Evolutionary conservation across 1,284 basidiomycete genomes (phyloP), one percentile per base, ranked within the genome.

Genomic region (Sanghuangporus baumii): DNA sequence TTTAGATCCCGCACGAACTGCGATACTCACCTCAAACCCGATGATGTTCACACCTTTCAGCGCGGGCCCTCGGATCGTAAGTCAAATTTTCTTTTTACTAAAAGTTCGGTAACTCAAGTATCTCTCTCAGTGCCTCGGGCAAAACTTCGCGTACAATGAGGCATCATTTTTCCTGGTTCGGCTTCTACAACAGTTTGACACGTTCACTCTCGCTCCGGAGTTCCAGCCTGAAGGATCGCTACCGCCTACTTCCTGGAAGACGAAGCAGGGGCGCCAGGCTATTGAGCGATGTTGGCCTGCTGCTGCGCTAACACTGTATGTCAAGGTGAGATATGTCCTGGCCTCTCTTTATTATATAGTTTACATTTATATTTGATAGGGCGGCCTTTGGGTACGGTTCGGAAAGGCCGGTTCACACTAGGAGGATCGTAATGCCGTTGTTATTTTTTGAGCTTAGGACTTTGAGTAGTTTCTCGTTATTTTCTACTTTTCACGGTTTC

Each of bases 61-160:
- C 69, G 84, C 83, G 47, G 88, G 88, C 0, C 87, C 88, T 9
- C 74, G 78, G 37, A 76, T 76, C 64, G 80, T 79, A 66, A 68
- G 78, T 72, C 38, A 16, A 38, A 9, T 2, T 34, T 55, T 59
- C 46, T 40, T 46, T 1, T n/a, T 1, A n/a, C 1, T 6, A 38
- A 56, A 38, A 34, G 14, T 50, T 62, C 34, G 57, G 79, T 76
- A 31, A 18, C 18, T 20, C 18, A 55, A 26, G 60, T 26, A n/a
- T 48, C 34, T 14, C 34, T 31, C 48, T 23, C 67, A 88, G 87
- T 89, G 88, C 68, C 72, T 90, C 16, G 88, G 88, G 6, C 86
- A 89, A 70, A 85, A 88, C 66, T 88, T 88, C 65, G 88, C 88
- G 3, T 85, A 84, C 65, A 89, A 89, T 69, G 84, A 91, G 70